Evolutionary conservation across 768 basidiomycete genomes (phyloP).

Genomic region (Termitomyces sp.): DNA sequence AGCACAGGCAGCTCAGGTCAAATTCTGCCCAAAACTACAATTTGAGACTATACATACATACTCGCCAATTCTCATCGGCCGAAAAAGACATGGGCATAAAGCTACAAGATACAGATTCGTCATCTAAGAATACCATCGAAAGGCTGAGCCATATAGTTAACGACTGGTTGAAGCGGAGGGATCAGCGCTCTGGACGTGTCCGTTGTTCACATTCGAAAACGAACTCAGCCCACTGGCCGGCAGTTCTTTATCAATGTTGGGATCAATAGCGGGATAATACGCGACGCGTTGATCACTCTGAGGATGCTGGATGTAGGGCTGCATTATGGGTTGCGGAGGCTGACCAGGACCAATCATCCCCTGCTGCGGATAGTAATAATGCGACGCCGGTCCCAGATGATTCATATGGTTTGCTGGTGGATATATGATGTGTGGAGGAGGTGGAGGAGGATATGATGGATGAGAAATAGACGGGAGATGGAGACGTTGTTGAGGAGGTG

Average conservation of each 20-base stretch:
- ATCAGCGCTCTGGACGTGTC: neutral
- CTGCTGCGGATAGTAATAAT: constrained; percentile 15
- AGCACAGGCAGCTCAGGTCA: neutral
- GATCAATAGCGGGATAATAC: constrained; percentile 37
- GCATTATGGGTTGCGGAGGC: constrained; percentile 16
- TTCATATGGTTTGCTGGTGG: constrained; percentile 8
- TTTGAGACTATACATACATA: constrained; percentile 6
- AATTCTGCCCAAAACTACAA: neutral
- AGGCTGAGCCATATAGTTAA: neutral
- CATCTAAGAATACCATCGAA: constrained; percentile 1
- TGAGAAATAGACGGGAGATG: constrained; percentile 20
- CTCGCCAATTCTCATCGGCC: neutral
- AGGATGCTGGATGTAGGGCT: constrained; percentile 12
- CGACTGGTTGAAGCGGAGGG: constrained; percentile 3
- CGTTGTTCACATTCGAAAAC: neutral
- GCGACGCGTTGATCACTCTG: constrained; percentile 9
- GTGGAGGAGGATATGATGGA: constrained; percentile 13
- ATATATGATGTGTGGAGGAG: constrained; percentile 14
- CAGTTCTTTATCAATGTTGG: constrained; percentile 19
- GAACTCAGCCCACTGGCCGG: constrained; percentile 3
- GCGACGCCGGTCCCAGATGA: constrained; percentile 8
- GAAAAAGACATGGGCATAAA: constrained; percentile 1
- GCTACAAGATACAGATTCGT: constrained; percentile 9
- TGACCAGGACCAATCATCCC: constrained; percentile 18
- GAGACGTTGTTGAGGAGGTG: constrained; percentile 13